Evolutionary conservation across 495 filamentous ascomycete genomes (phyloP), one percentile per base, ranked within the genome.

Genomic region (Neurospora cerealis): DNA sequence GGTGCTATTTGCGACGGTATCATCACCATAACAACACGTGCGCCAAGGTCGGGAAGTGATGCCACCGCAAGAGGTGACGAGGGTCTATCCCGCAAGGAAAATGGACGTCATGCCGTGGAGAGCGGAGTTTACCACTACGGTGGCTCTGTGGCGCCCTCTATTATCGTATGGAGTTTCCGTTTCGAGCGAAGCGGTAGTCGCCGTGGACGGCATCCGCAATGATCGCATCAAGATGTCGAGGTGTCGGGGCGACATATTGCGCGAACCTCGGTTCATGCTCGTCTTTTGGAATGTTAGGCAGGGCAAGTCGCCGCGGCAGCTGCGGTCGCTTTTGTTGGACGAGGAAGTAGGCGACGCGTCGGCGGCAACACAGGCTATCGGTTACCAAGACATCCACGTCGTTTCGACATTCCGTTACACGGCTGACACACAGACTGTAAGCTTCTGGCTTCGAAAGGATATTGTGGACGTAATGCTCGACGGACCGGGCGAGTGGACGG

Each of bases 381-480:
- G 78, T 41, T 48, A 73, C 8, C 72, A 82, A 21, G 72, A 75
- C 38, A 70, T 80, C 28, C 74, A 79, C 10, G 73, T 79, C 28
- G 10, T 80, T 10, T 76, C 76, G 24, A 74, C 80, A 5, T 77
- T 83, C 60, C 69, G 71, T 13, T 83, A 76, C 76, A 72, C 73
- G 11, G 24, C 41, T n/a, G 66, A 75, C 24, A 75, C 66, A 17
- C 28, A 34, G 4, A 76, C 74, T 21, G 80, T 79, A 2, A 76
- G 73, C 24, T 79, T 81, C 42, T 80, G 78, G 79, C 41, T 80
- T 66, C 77, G 75, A 42, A 79, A 72, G 60, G 80, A 83, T 70
- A 75, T 78, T 44, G 70, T 83, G 11, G 66, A 79, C 34, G 10
- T 38, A 36, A 73, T 79, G 74, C 21, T 75, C 75, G 3, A 66